phyloP scores from a whole-genome alignment of 441 rosid species.

The Gossypium trilobum region DNA sequence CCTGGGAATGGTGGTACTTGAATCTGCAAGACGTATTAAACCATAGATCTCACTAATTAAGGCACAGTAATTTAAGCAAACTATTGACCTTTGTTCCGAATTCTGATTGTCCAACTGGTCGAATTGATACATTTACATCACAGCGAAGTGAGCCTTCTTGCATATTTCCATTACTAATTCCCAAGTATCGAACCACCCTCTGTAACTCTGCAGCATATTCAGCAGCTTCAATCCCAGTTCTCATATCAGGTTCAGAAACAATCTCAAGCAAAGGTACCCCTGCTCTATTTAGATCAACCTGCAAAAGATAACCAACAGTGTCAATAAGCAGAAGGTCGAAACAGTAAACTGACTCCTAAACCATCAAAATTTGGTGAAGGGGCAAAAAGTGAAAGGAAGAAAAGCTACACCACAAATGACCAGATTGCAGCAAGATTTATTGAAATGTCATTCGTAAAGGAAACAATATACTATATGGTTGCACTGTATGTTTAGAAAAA shows the following conservation, averaged over 20 bases:
- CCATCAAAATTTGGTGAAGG: background rate
- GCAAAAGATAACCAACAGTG: conserved; percentile 18
- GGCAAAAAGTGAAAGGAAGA: background rate
- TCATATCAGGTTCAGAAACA: conserved; percentile 95
- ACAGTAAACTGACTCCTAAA: background rate
- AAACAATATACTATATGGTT: background rate
- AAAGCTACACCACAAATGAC: background rate
- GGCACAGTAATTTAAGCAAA: conserved; percentile 2
- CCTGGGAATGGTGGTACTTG: background rate
- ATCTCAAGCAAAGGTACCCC: conserved; percentile 95
- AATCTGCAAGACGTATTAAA: background rate
- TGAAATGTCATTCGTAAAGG: background rate
- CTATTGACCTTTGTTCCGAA: conserved; percentile 78
- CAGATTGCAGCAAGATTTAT: background rate
- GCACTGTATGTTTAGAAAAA: background rate
- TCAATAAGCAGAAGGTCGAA: conserved; percentile 7
- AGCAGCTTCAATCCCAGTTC: conserved; percentile 83
- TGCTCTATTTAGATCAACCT: conserved; percentile 94
- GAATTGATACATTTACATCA: conserved; percentile 81
- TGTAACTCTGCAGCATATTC: conserved; percentile 83
- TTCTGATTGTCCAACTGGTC: conserved; percentile 65
- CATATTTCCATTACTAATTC: conserved; percentile 88
- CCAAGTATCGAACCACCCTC: conserved; percentile 75
- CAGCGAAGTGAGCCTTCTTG: conserved; percentile 93
- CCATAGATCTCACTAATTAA: conserved; percentile 1